Base-by-base conservation (phyloP, 2,329 filamentous ascomycete species). In the Fusarium guadeloupense region DNA sequence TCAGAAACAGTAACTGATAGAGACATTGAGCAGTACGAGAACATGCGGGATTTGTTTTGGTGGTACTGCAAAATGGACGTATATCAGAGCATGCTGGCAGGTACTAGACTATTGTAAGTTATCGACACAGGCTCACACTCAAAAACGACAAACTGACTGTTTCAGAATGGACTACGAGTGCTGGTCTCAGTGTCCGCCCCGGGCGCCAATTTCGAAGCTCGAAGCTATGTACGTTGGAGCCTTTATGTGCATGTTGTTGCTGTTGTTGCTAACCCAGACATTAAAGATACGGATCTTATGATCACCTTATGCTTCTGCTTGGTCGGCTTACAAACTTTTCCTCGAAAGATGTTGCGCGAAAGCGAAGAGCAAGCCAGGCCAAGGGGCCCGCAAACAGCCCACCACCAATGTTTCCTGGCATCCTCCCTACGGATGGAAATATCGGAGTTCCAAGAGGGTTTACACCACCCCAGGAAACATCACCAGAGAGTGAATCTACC, bases 11-110 rank as follows among this genome's bases (percentile, higher is more conserved):
- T 70, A 7, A 84, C 83, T 2, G 78, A 83, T 30, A 81, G 78
- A 59, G 93, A 98, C 58, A 83, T 96, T 41, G 88, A 92, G 59
- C 88, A 85, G 34, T 96, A 91, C 69, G 90, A 95, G 69, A 89
- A 90, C 14, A 81, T 95, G 33, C 87, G 90, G 62, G 95, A 98
- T 75, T 77, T 98, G 6, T 96, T 90, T 72, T 99, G 94, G 93
- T 97, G 93, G 91, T 97, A 93, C 73, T 89, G 86, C 68, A 96
- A 97, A 75, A 95, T 97, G 80, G 95, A 98, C 73, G 87, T 91
- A 9, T 96, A 94, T 67, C 94, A 97, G 74, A 93, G 91, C 72
- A 86, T 97, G 58, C 80, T 98, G 20, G 95, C 93, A 65, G 94
- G 92, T 9, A 93, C 94, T 35, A 84, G 84, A 59, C 80, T 96